phyloP scores from a whole-genome alignment of 139 green algal species.

The Picochlorum sp. region DNA sequence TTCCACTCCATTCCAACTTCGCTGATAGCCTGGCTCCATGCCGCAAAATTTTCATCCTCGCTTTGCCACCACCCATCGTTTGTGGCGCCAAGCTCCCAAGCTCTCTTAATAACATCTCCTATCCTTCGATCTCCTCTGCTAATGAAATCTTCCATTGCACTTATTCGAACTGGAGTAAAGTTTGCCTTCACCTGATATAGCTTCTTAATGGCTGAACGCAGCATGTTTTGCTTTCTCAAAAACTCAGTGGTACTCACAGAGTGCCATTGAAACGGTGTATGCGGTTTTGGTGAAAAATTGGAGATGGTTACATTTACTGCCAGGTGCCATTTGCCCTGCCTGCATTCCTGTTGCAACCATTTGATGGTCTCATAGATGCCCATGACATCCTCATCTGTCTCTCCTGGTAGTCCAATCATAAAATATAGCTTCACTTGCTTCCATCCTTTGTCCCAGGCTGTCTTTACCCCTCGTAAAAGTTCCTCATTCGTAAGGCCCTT shows the following conservation, averaged over 20 bases:
- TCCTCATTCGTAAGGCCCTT: constrained; percentile 65
- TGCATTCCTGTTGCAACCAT: constrained; percentile 54
- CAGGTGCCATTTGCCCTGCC: constrained; percentile 37
- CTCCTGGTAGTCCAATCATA: constrained; percentile 60
- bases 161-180: constrained; percentile 38
- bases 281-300: constrained; percentile 75
- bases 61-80: constrained; percentile 61
- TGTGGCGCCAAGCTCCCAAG: constrained; percentile 61
- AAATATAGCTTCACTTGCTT: constrained; percentile 56
- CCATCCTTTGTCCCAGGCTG: constrained; percentile 59
- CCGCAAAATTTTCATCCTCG: constrained; percentile 17
- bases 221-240: constrained; percentile 49
- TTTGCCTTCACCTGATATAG: constrained; percentile 55
- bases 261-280: constrained; percentile 73
- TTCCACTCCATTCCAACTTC: constrained; percentile 55
- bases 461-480: constrained; percentile 56
- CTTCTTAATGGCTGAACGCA: constrained; percentile 28
- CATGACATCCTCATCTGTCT: constrained; percentile 67
- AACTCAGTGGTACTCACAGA: constrained; percentile 53
- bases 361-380: constrained; percentile 58
- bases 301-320: constrained; percentile 56
- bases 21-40: constrained; percentile 50
- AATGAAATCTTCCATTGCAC: constrained; percentile 67
- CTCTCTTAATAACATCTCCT: constrained; percentile 37
- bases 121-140: constrained; percentile 38